Conservation (phyloP, 805 yeast genomes). For the Candida arabinofermentans region DNA sequence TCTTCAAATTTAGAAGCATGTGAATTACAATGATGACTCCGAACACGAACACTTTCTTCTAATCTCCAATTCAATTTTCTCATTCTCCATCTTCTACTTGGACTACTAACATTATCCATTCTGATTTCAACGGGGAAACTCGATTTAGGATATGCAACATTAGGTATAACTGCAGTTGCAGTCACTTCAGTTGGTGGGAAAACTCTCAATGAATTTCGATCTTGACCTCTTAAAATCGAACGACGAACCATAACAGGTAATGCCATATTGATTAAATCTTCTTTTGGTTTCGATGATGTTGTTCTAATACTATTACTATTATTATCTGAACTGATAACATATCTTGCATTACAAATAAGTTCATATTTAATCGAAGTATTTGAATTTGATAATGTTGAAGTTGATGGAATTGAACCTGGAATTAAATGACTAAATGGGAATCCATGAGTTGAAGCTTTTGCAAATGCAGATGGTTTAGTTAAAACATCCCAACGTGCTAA, state of each 20-base stretch:
- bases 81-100: constrained; percentile 83
- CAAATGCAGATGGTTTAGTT: constrained; percentile 50
- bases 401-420: constrained; percentile 86
- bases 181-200: constrained; percentile 95
- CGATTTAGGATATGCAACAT: constrained; percentile 84
- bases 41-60: constrained; percentile 73
- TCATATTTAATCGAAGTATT: constrained; percentile 63
- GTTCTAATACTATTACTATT: no score
- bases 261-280: constrained; percentile 37
- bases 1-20: constrained; percentile 51
- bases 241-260: constrained; percentile 73
- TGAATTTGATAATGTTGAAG: constrained; percentile 57
- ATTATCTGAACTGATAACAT: no score
- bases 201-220: constrained; percentile 79
- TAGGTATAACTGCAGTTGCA: constrained; percentile 83
- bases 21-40: constrained; percentile 50
- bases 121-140: constrained; percentile 79
- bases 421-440: constrained; percentile 89
- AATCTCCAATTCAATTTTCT: constrained; percentile 84
- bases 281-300: constrained; percentile 14
- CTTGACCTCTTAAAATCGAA: constrained; percentile 76
- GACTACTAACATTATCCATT: constrained; percentile 63
- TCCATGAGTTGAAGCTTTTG: constrained; percentile 63
- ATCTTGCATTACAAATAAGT: constrained; percentile 56
- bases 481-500: constrained; percentile 89